Evolutionary conservation across 768 basidiomycete species (phyloP), one percentile per base, ranked within the genome.

Genomic region (Tricholoma hemisulphureum): DNA sequence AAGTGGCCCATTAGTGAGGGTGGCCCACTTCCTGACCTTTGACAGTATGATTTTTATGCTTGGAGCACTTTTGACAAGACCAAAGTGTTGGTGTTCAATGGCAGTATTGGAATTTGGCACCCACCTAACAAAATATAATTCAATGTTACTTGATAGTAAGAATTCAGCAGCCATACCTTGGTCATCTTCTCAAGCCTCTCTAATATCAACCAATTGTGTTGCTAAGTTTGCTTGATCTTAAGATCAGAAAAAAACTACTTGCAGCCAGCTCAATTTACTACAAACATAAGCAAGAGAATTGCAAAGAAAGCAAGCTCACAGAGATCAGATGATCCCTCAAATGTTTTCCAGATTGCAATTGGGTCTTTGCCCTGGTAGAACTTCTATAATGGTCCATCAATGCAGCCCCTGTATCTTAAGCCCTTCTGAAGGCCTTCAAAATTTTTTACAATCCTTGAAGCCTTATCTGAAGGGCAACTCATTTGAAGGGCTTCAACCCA

Each of bases 301-400:
- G 45, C 45, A 9, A 46, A 46, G 3, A 18, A 46, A 21, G 45
- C 9, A 3, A 46, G 45, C 45, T 46, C 18, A 10, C 21, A 24
- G 20, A 46, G 20, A 46, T 46, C n/a, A 46, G 45, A 20, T 46
- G 45, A 46, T 46, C 45, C 45, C 45, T 46, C 45, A 46, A 46
- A 46, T n/a, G 45, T 18, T 24, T 46, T 46, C 45, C 45, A 46
- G 24, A 46, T 24, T 20, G 45, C 45, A 11, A 46, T 46, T 11
- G 45, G 45, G 24, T 46, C 45, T 46, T 21, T 46, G 20, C 45
- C 45, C 45, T 46, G 18, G 45, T 46, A 46, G 24, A 46, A 46
- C n/a, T n/a, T n/a, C n/a, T n/a, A n/a, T n/a, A n/a, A n/a, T n/a
- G n/a, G n/a, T n/a, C n/a, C n/a, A n/a, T n/a, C n/a, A n/a, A n/a